Evolutionary conservation across 73 alveolate genomes (phyloP), one percentile per base, ranked within the genome.

Genomic region (Tetrahymena elliotti): DNA sequence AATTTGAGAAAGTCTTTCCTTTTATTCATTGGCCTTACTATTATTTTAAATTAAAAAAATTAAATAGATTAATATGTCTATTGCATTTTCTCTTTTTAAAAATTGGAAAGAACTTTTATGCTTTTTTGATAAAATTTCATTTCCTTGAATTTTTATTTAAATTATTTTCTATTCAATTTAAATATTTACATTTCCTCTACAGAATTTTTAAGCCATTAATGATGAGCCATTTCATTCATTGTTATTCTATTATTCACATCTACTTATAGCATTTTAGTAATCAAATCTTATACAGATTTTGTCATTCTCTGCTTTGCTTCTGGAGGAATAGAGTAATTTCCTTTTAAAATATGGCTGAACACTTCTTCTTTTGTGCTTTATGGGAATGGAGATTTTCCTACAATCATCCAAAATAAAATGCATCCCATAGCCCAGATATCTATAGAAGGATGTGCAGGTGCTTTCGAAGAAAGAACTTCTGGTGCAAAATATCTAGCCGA

Each of bases 351-450:
- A 22, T 84, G 22, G 20, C 33, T 35, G 52, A 84, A 84, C 1
- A 84, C 54, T 16, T 84, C 93, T 33, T 37, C 52, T 84, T 84
- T 84, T 7, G 93, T 84, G 33, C 13, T 84, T 84, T 38, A 13
- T 18, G 52, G 35, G 36, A 84, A 84, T n/a, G 93, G 93, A 8
- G 93, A 84, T n/a, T 84, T n/a, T 84, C 93, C 93, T 27, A 37
- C 35, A n/a, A 84, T 37, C 93, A 84, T 33, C 93, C 93, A 84
- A 84, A 37, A 84, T 24, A 84, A 68, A 3, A 84, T 84, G 33
- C 52, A 35, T 84, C 93, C 93, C 93, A 84, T 84, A 38, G 93
- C 93, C 93, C 93, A 84, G 3, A 84, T 33, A 84, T 84, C 93
- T 27, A 84, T 84, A 3, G 82, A 35, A 6, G 93, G 54, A 84